Base-by-base conservation (phyloP, 768 basidiomycete species). In the Suillus subaureus region DNA sequence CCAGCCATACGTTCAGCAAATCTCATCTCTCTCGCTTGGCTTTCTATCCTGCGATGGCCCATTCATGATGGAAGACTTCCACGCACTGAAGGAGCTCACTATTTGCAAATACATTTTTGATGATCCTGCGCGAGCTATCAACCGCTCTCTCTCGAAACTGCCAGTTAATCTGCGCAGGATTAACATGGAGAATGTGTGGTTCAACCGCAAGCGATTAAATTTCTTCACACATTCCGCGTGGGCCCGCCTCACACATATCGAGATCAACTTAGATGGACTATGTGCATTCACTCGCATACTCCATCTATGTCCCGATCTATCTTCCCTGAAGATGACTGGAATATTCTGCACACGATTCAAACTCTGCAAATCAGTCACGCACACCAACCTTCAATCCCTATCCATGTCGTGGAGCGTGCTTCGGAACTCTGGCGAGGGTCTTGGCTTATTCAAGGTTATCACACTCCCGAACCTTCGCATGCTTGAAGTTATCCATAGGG, bases 1-100 rank as follows among this genome's bases (percentile, higher is more conserved):
- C 16, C 68, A 66, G 16, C 69, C 73, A 3, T 74, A 73, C 33
- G 64, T 51, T 12, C 37, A 61, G 43, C 73, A 64, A 15, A 56
- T 58, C 33, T 23, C 39, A 5, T 58, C 23, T 16, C 57, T 58
- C 28, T 9, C n/a, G 66, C 61, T 68, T 31, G 4, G 57, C 9
- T 31, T 18, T 9, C 4, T 23, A 15, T 0, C 1, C 13, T 15
- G 12, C 47, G 1, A 49, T 0, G 2, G 13, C 13, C 49, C 49
- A 21, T 70, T 49, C 67, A 62, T 23, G 47, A 2, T 49, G 12
- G 47, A 23, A 6, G 23, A 23, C n/a, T n/a, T 45, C 21, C 45
- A 45, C 26, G 40, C 72, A 23, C 66, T 72, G 15, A 55, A 72
- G 43, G 63, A 74, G n/a, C 72, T 72, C 33, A 65, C 72, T 12